Evolutionary conservation across 495 filamentous ascomycete genomes (phyloP).

Genomic region (Aspergillus bridgeri): DNA sequence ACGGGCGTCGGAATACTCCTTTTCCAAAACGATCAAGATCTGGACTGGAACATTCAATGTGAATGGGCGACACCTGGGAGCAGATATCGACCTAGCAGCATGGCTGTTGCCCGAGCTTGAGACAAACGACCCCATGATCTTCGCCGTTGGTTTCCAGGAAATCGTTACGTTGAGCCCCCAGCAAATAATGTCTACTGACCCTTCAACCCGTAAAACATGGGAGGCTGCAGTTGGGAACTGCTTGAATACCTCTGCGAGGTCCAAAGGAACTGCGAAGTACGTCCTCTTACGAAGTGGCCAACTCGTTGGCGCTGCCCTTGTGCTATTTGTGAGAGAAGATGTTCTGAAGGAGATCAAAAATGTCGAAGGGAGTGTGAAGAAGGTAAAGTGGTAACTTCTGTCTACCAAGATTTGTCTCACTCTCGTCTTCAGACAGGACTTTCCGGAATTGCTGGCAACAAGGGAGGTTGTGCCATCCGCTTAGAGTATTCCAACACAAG

Average conservation of each 20-base stretch:
- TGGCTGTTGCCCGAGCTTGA: constrained; percentile 72
- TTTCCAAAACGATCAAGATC: constrained; percentile 52
- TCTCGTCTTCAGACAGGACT: constrained; percentile 67
- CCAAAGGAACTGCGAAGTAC: constrained; percentile 67
- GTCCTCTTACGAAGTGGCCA: constrained; percentile 88
- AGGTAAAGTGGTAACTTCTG: constrained; percentile 42
- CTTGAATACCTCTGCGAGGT: constrained; percentile 65
- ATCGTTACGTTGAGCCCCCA: constrained; percentile 95
- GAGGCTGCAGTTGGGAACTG: constrained; percentile 75
- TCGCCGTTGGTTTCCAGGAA: constrained; percentile 92
- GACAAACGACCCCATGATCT: constrained; percentile 46
- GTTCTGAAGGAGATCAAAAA: constrained; percentile 81
- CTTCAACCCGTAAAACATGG: constrained; percentile 78
- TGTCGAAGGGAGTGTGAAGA: constrained; percentile 93
- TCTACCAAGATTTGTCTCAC: constrained; percentile 3
- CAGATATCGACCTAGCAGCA: constrained; percentile 72
- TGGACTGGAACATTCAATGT: constrained; percentile 93
- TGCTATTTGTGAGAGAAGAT: constrained; percentile 82
- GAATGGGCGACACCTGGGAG: constrained; percentile 75
- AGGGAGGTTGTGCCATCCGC: constrained; percentile 94
- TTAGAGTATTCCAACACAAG: constrained; percentile 93
- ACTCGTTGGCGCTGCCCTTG: constrained; percentile 87
- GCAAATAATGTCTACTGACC: constrained; percentile 99
- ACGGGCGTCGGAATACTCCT: constrained; percentile 52
- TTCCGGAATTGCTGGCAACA: constrained; percentile 96